These are phyloP conservation scores for Dictyostelium capitatum DNA, from an alignment of 78 protist genomes.

Conservation along the genomic window DNA sequence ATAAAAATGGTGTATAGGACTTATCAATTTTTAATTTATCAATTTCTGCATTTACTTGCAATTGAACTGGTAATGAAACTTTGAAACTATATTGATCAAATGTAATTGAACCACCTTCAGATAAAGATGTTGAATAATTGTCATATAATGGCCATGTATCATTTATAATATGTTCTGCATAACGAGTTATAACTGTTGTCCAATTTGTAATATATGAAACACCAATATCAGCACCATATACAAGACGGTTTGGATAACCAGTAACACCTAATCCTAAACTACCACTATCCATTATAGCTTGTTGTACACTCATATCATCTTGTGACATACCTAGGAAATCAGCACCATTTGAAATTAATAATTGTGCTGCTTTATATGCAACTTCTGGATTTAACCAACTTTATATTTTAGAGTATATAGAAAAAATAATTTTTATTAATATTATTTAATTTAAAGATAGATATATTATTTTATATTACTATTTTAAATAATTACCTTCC, in stretches of 20 bases:
- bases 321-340: conserved; percentile 32
- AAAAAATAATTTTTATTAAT: no score
- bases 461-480: no score
- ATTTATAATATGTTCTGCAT: background rate
- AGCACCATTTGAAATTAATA: background rate
- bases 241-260: conserved; percentile 16
- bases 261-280: conserved; percentile 22
- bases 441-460: no score
- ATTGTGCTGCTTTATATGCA: background rate
- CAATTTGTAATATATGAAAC: background rate
- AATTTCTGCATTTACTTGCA: background rate
- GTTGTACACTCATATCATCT: conserved; percentile 54
- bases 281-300: background rate
- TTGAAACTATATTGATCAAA: conserved; percentile 13
- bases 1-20: background rate
- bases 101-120: background rate
- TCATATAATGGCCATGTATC: conserved; percentile 12
- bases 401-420: no score
- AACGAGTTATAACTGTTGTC: background rate
- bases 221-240: conserved; percentile 14
- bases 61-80: background rate
- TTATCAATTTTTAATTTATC: background rate
- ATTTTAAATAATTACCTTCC: no score
- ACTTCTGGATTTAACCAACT: conserved; percentile 50
- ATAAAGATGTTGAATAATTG: background rate